These are phyloP conservation scores for Mycena floridula DNA, from an alignment of 768 basidiomycete species.

Conservation along the genomic window DNA sequence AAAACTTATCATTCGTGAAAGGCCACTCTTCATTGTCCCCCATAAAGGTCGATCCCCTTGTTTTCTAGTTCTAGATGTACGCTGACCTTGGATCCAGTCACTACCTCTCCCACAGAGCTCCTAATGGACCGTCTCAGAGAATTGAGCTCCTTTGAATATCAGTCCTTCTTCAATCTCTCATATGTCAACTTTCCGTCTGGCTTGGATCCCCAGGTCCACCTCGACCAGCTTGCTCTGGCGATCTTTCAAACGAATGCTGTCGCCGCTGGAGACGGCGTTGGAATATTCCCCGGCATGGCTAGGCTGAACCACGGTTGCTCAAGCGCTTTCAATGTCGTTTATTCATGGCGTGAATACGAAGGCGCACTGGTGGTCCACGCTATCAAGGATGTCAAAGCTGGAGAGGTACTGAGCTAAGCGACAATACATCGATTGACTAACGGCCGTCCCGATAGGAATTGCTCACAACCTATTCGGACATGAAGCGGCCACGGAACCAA, in stretches of 20 bases:
- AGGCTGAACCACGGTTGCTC: slow-evolving; percentile 67
- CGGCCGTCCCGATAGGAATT: slow-evolving; percentile 40
- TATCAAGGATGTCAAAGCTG: slow-evolving; percentile 43
- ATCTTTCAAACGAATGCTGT: slow-evolving; percentile 68
- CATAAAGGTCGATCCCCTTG: slow-evolving; percentile 31
- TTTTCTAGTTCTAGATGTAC: background rate
- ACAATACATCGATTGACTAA: background rate
- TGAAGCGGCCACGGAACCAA: slow-evolving; percentile 44
- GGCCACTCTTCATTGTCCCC: slow-evolving; percentile 49
- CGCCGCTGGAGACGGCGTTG: slow-evolving; percentile 43
- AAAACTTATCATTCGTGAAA: slow-evolving; percentile 50
- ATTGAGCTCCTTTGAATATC: slow-evolving; percentile 25
- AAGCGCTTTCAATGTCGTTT: slow-evolving; percentile 60
- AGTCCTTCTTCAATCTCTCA: slow-evolving; percentile 48
- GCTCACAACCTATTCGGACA: slow-evolving; percentile 55
- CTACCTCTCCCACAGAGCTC: slow-evolving; percentile 38
- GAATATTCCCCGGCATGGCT: slow-evolving; percentile 65
- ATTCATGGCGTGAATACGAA: slow-evolving; percentile 50
- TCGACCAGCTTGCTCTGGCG: slow-evolving; percentile 46
- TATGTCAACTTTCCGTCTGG: slow-evolving; percentile 45
- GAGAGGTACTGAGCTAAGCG: slow-evolving; percentile 32
- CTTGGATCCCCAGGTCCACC: slow-evolving; percentile 28
- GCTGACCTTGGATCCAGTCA: slow-evolving; percentile 22
- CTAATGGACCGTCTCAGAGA: slow-evolving; percentile 29
- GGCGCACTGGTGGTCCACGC: slow-evolving; percentile 49